Evolutionary conservation across 225 moss, liverwort and hornwort species (phyloP).

Genomic region (Physcomitrellopsis africana): DNA sequence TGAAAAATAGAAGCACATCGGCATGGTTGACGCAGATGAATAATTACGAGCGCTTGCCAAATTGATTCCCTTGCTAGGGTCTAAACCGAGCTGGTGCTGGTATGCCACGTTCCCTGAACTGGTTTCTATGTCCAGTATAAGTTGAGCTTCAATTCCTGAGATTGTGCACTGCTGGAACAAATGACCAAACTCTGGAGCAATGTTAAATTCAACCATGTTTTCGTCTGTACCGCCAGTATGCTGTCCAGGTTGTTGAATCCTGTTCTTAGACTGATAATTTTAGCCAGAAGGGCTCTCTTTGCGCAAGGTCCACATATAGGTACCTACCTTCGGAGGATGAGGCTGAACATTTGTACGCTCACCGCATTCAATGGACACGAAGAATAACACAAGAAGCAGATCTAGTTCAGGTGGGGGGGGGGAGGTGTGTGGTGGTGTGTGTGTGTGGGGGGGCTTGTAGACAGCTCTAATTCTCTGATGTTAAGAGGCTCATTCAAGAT

Average conservation of each 20-base stretch:
- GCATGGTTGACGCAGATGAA: not conserved
- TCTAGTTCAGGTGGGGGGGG: too few species aligned
- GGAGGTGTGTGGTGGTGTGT: too few species aligned
- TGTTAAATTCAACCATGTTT: not conserved
- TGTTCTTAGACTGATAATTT: slow-evolving; percentile 31
- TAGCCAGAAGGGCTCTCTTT: slow-evolving; percentile 13
- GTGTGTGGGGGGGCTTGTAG: too few species aligned
- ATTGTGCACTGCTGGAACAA: slow-evolving; percentile 22
- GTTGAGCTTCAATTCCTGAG: slow-evolving; percentile 29
- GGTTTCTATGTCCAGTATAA: slow-evolving; percentile 10
- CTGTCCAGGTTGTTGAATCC: slow-evolving; percentile 4
- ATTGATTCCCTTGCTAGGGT: not conserved
- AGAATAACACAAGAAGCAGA: too few species aligned
- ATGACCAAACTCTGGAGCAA: not conserved
- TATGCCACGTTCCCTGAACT: slow-evolving; percentile 24
- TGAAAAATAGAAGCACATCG: slow-evolving; percentile 2
- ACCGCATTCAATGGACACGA: slow-evolving; percentile 1
- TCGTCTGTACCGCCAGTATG: slow-evolving; percentile 3
- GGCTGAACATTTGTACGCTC: not conserved
- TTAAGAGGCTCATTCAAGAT: not conserved
- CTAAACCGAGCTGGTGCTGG: not conserved
- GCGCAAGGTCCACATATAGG: too few species aligned
- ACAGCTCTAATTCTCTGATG: not conserved
- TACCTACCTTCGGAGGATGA: too few species aligned
- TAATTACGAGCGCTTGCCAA: not conserved